A percentile compares a stretch with the other conserved stretches of the same genome.
phyloP scores from a whole-genome alignment of 257 asterid genomes.

The Paraleonurus japonicus region DNA sequence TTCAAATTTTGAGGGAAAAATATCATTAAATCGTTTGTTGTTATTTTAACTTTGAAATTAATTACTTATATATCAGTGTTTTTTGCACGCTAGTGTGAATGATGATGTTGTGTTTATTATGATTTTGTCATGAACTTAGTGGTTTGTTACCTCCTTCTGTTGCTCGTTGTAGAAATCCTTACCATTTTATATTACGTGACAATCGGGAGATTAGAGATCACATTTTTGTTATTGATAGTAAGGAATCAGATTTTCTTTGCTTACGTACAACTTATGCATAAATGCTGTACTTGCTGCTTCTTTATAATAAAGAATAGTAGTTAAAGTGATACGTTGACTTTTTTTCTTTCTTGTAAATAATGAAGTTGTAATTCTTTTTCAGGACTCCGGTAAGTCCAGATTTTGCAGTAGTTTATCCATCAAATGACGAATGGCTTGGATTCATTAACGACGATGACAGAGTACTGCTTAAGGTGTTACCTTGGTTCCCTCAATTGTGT shows the following conservation, averaged over 20 bases:
- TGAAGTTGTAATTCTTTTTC: slow-evolving; percentile 30
- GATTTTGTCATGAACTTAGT: background rate
- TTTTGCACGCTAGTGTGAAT: background rate
- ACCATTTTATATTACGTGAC: slow-evolving; percentile 2
- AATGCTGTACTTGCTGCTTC: background rate
- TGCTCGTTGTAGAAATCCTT: background rate
- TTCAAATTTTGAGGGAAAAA: background rate
- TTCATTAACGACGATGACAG: slow-evolving; percentile 75
- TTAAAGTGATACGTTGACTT: background rate
- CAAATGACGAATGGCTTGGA: slow-evolving; percentile 86
- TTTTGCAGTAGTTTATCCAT: slow-evolving; percentile 66
- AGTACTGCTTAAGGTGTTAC: slow-evolving; percentile 80
- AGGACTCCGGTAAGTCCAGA: slow-evolving; percentile 68
- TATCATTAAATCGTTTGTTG: background rate
- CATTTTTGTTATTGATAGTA: background rate
- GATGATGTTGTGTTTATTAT: background rate
- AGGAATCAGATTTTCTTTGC: background rate
- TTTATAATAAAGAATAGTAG: background rate
- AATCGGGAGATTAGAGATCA: background rate
- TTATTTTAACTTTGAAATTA: background rate
- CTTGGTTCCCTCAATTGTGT: slow-evolving; percentile 12
- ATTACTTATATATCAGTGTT: background rate
- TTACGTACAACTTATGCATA: background rate
- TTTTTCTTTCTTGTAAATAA: slow-evolving; percentile 8
- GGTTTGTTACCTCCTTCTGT: background rate